Conservation (phyloP, 208 protist genomes). For the Borovskyia barvae region DNA sequence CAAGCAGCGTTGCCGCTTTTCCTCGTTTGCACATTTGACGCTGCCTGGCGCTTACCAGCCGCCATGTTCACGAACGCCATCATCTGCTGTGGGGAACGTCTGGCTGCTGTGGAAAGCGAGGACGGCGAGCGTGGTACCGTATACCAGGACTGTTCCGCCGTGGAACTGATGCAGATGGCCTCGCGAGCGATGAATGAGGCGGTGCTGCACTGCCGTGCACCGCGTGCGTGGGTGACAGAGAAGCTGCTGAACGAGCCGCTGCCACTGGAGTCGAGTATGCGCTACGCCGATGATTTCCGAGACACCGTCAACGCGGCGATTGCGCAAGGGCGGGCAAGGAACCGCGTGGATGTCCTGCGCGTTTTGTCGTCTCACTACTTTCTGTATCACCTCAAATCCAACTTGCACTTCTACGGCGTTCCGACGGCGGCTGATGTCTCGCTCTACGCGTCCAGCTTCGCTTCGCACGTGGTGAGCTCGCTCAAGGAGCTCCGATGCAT, state of each 20-base stretch:
- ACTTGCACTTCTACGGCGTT: slow-evolving; percentile 81
- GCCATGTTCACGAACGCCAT: slow-evolving; percentile 65
- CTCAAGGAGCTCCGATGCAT: slow-evolving; percentile 58
- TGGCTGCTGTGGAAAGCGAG: slow-evolving; percentile 19
- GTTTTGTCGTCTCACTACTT: slow-evolving; percentile 85
- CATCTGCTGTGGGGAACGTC: slow-evolving; percentile 70
- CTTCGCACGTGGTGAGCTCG: slow-evolving; percentile 44
- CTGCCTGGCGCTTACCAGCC: slow-evolving; percentile 77
- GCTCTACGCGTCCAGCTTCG: slow-evolving; percentile 75
- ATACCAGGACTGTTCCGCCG: slow-evolving; percentile 49
- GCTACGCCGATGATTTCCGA: slow-evolving; percentile 80
- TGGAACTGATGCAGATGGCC: slow-evolving; percentile 77
- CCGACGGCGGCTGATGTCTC: slow-evolving; percentile 60
- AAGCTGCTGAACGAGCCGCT: slow-evolving; percentile 76
- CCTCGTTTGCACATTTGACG: slow-evolving; percentile 78
- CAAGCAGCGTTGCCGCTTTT: slow-evolving; percentile 52
- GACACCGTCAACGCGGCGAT: slow-evolving; percentile 76
- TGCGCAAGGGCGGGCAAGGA: slow-evolving; percentile 47
- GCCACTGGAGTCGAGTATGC: slow-evolving; percentile 75
- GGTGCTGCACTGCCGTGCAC: slow-evolving; percentile 57
- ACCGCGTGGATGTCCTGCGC: slow-evolving; percentile 65
- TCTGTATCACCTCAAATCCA: slow-evolving; percentile 68
- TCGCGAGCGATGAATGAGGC: slow-evolving; percentile 68
- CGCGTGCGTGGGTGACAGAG: slow-evolving; percentile 71
- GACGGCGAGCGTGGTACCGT: slow-evolving; percentile 16